Percentiles rank a stretch among this genome's conserved stretches.
These are phyloP conservation scores for Erodium trifolium DNA, from an alignment of 441 rosid genomes.

Conservation along the genomic window DNA sequence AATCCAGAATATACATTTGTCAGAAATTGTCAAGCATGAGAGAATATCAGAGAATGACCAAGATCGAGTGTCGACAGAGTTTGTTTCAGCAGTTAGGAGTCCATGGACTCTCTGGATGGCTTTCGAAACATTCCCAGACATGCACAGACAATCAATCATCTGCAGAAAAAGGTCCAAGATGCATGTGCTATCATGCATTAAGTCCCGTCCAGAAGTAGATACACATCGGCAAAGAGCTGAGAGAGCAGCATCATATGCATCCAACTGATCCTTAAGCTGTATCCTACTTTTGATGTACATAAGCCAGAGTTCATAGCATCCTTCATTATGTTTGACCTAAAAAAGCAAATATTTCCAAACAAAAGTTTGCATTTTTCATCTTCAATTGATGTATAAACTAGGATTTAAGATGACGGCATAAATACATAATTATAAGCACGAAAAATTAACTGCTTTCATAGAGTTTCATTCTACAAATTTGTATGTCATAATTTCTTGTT, in stretches of 20 bases:
- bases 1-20: constrained; percentile 95
- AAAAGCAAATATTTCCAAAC: constrained; percentile 33
- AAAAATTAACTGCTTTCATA: not conserved
- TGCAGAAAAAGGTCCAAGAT: constrained; percentile 82
- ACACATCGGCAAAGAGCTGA: constrained; percentile 47
- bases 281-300: constrained; percentile 77
- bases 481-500: not conserved
- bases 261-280: constrained; percentile 56
- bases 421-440: constrained; percentile 2
- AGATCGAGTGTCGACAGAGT: constrained; percentile 54
- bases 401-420: not conserved
- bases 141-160: constrained; percentile 70
- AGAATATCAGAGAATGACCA: constrained; percentile 66
- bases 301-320: constrained; percentile 85
- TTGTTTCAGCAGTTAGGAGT: constrained; percentile 33
- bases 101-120: constrained; percentile 49
- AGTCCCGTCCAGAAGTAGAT: constrained; percentile 35
- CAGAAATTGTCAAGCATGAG: constrained; percentile 79
- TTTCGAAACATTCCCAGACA: constrained; percentile 63
- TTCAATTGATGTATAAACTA: constrained; percentile 1
- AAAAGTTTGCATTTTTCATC: constrained; percentile 25
- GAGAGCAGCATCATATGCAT: constrained; percentile 68
- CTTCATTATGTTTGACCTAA: constrained; percentile 65
- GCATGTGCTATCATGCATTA: constrained; percentile 55
- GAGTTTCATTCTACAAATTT: not conserved